Evolutionary conservation across 202 grass and related monocot genomes (phyloP), one percentile per base, ranked within the genome.

Genomic region (Panicum virgatum): DNA sequence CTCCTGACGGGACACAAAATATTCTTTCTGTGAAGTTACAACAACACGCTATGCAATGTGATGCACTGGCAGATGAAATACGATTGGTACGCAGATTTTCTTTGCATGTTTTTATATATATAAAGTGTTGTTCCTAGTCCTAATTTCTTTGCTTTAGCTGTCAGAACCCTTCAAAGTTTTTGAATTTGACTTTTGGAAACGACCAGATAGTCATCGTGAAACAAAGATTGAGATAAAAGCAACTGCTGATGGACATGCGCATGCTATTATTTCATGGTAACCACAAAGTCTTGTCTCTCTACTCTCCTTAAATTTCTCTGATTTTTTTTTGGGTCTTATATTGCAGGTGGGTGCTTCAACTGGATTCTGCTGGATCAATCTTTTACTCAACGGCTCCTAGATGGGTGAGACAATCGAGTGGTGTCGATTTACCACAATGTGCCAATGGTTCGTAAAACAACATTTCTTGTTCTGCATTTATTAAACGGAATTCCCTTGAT

Each of bases 141-240:
- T 92, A 71, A 88, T 69, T 23, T 20, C 16, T 77, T 51, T 89
- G 19, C 32, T 90, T 45, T 77, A 98, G 95, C 83, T 98, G 82
- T 98, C 95, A 88, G 95, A 95, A 85, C 90, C 95, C 45, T 98
- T 98, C 92, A 93, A 93, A 88, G 82, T 95, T 82, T 98, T 98
- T 95, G 95, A 95, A 86, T 93, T 94, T 82, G 95, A 98, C 83
- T 98, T 98, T 86, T 93, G 72, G 82, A 89, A 89, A 89, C 85
- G 90, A 37, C 95, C 95, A 73, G 92, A 94, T 48, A 93, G 92
- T 80, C 67, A 91, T 74, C 73, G 82, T 60, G 95, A 93, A 75
- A 88, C 80, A 61, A 86, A 93, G 74, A 86, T 93, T n/a, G 62
- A 53, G 40, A 72, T 94, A 88, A 87, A 86, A 82, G 80, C 75